These are phyloP conservation scores for Agaricus blazei DNA, from an alignment of 768 basidiomycete species.

Conservation along the genomic window DNA sequence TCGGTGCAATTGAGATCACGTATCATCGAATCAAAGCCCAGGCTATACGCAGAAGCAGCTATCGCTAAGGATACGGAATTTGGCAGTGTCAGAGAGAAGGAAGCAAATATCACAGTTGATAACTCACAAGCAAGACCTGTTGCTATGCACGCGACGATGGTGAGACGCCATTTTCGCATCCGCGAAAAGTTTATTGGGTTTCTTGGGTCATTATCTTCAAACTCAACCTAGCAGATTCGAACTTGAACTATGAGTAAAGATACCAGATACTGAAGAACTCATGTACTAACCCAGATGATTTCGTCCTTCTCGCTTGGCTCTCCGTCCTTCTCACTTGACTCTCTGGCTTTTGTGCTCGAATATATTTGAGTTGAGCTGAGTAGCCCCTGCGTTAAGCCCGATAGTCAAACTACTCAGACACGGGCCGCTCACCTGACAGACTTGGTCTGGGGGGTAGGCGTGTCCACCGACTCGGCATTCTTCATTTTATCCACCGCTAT, in stretches of 20 bases:
- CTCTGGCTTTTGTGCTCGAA: too few species aligned
- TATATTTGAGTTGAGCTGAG: too few species aligned
- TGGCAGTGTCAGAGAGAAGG: too few species aligned
- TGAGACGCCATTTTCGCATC: slow-evolving; percentile 20
- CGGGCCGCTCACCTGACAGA: too few species aligned
- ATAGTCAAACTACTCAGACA: too few species aligned
- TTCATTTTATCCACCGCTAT: too few species aligned
- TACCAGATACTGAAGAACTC: not conserved
- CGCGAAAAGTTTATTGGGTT: slow-evolving; percentile 17
- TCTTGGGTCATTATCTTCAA: slow-evolving; percentile 10
- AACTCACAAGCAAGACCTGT: slow-evolving; percentile 38
- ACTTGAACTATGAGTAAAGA: not conserved
- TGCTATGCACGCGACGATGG: slow-evolving; percentile 34
- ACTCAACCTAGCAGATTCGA: slow-evolving; percentile 8
- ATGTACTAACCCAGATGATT: not conserved
- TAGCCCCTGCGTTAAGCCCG: too few species aligned
- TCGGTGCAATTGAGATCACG: slow-evolving; percentile 37
- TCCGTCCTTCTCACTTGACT: not conserved
- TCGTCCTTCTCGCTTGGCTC: not conserved
- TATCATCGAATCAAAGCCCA: slow-evolving; percentile 58
- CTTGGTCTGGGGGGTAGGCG: too few species aligned
- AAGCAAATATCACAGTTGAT: too few species aligned
- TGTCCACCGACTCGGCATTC: too few species aligned
- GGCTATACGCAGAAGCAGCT: slow-evolving; percentile 43
- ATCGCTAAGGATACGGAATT: slow-evolving; percentile 29